These are phyloP conservation scores for Lasiodiplodia citricola DNA, from an alignment of 2,329 filamentous ascomycete genomes.

Conservation along the genomic window DNA sequence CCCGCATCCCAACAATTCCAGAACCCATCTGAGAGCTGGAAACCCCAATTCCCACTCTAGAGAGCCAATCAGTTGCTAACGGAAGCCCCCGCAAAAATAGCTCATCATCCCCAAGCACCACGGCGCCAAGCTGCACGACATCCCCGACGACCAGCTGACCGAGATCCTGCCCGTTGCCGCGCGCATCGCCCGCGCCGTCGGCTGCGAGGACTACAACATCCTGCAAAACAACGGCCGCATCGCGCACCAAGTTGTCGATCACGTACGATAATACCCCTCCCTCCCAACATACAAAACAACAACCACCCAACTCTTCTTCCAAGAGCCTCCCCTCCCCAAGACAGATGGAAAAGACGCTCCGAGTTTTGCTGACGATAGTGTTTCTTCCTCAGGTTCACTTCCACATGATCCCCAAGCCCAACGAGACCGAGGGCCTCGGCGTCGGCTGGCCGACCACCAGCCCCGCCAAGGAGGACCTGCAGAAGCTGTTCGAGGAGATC, in stretches of 20 bases:
- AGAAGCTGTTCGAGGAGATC: slow-evolving; percentile 79
- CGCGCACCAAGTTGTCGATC: slow-evolving; percentile 90
- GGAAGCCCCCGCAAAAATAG: slow-evolving; percentile 53
- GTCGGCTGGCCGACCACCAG: slow-evolving; percentile 79
- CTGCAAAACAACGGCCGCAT: slow-evolving; percentile 94
- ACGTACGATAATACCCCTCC: slow-evolving; percentile 63
- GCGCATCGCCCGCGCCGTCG: slow-evolving; percentile 79
- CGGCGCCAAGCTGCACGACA: slow-evolving; percentile 87
- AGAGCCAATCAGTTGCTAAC: neutral
- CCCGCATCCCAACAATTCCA: neutral
- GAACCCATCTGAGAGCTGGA: neutral
- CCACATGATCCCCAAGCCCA: slow-evolving; percentile 98
- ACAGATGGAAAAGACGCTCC: neutral
- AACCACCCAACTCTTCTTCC: neutral
- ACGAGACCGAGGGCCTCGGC: slow-evolving; percentile 76
- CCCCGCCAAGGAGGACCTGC: slow-evolving; percentile 81
- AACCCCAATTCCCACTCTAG: neutral
- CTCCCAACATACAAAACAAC: too few species aligned
- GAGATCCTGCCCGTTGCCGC: slow-evolving; percentile 89
- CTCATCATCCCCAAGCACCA: slow-evolving; percentile 97
- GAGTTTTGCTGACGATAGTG: neutral
- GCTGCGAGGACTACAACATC: slow-evolving; percentile 85
- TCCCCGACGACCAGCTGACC: slow-evolving; percentile 83
- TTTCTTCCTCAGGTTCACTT: slow-evolving; percentile 73
- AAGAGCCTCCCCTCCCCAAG: neutral